Conservation (phyloP, 202 grass and related monocot genomes). For the Carex sylvatica region DNA sequence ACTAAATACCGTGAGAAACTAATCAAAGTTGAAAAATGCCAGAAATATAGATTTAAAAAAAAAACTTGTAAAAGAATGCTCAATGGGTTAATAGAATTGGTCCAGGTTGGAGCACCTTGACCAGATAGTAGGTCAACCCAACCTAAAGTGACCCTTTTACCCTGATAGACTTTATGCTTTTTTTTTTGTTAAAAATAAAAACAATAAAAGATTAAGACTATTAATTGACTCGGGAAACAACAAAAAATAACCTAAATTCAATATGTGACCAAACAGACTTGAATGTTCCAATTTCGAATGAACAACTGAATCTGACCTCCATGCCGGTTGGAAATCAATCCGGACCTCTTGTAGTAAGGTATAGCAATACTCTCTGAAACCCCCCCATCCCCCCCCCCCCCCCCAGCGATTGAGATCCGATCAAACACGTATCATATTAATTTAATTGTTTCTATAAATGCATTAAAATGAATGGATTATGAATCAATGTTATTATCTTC, state of each 20-base stretch:
- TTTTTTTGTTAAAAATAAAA: background rate
- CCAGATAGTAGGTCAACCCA: background rate
- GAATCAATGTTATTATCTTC: background rate
- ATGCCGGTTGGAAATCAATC: background rate
- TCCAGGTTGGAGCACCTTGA: background rate
- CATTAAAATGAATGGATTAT: background rate
- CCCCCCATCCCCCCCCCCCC: too few relatives aligned
- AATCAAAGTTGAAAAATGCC: background rate
- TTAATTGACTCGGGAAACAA: background rate
- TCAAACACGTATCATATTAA: background rate
- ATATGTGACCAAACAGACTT: slow-evolving; percentile 3
- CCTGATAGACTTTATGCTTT: background rate
- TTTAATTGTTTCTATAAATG: background rate
- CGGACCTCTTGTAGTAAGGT: background rate
- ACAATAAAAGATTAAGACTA: background rate
- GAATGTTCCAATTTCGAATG: background rate
- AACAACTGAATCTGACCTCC: background rate
- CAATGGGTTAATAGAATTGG: background rate
- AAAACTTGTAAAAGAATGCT: background rate
- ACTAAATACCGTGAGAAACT: background rate
- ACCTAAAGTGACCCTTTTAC: background rate
- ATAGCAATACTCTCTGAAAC: background rate
- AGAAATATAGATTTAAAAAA: background rate
- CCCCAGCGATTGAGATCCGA: background rate
- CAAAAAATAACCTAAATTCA: background rate